These are phyloP conservation scores for Discostella pseudostelligera DNA, from an alignment of 108 stramenopile species.

Conservation along the genomic window DNA sequence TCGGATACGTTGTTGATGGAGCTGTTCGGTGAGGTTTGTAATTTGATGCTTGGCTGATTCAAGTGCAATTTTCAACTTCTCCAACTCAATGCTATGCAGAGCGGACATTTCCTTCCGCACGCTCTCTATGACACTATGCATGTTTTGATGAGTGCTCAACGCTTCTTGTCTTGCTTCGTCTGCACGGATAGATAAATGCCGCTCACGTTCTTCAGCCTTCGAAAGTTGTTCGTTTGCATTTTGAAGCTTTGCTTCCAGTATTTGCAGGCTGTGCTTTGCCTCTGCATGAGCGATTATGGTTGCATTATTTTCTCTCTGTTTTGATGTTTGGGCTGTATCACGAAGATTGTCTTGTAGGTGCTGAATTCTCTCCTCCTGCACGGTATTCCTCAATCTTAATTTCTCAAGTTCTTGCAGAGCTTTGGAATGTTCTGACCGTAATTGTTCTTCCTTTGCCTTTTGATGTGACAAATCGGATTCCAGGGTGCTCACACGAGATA, in stretches of 20 bases:
- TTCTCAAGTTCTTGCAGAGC: conserved; percentile 11
- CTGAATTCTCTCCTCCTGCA: conserved; percentile 13
- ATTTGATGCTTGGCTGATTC: conserved; percentile 2
- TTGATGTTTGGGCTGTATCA: background rate
- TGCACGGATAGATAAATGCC: conserved; percentile 9
- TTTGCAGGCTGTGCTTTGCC: conserved; percentile 9
- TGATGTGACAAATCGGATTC: conserved; percentile 9
- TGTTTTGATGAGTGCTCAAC: conserved; percentile 3
- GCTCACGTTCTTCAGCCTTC: conserved; percentile 28
- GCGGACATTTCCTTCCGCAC: conserved; percentile 13
- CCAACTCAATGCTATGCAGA: conserved; percentile 21
- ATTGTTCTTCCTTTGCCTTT: background rate
- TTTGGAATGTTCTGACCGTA: conserved; percentile 7
- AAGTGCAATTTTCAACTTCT: conserved; percentile 12
- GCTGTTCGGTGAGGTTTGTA: background rate
- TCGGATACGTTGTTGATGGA: conserved; percentile 1
- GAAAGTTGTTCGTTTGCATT: conserved; percentile 1
- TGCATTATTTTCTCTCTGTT: conserved; percentile 8
- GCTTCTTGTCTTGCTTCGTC: conserved; percentile 22
- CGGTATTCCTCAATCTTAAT: background rate
- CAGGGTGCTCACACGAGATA: background rate
- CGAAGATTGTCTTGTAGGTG: conserved; percentile 1
- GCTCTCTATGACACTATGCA: conserved; percentile 14
- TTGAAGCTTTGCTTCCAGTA: conserved; percentile 25
- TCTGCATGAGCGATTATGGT: conserved; percentile 7